A percentile compares a stretch with the other conserved stretches of the same genome.
phyloP scores from a whole-genome alignment of 257 asterid species.

The Gentiana dahurica region DNA sequence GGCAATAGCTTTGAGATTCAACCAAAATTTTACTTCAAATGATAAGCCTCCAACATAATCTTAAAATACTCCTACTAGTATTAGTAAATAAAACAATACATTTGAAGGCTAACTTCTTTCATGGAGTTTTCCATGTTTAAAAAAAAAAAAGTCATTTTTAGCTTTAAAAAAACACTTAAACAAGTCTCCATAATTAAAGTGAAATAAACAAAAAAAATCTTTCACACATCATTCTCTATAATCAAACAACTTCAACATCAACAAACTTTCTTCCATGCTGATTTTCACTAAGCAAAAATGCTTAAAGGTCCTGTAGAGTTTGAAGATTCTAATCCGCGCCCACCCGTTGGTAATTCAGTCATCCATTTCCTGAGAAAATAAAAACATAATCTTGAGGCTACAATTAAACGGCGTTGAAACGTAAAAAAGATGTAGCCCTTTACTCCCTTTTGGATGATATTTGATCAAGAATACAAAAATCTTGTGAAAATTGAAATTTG shows the following conservation, averaged over 20 bases:
- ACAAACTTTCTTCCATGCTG: neutral
- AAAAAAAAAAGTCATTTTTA: too few relatives aligned
- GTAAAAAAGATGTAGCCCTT: too few relatives aligned
- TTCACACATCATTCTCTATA: neutral
- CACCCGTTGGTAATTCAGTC: slow-evolving; percentile 63
- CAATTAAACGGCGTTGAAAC: too few relatives aligned
- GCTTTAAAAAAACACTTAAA: neutral
- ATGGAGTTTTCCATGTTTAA: too few relatives aligned
- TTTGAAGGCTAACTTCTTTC: too few relatives aligned
- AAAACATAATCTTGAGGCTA: neutral
- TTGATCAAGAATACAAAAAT: too few relatives aligned
- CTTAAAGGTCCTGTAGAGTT: slow-evolving; percentile 63
- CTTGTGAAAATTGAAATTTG: neutral
- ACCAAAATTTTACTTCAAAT: too few relatives aligned
- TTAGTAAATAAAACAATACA: too few relatives aligned
- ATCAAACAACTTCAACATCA: slow-evolving; percentile 7
- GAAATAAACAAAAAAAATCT: neutral
- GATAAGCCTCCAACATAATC: too few relatives aligned
- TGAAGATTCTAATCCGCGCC: slow-evolving; percentile 82
- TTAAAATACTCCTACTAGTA: too few relatives aligned
- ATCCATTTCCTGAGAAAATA: slow-evolving; percentile 46
- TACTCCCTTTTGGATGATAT: too few relatives aligned
- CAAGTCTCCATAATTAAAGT: neutral
- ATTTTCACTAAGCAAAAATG: slow-evolving; percentile 46
- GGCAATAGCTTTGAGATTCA: too few relatives aligned